Conservation (phyloP, 768 basidiomycete genomes). For the Pulveroboletus sp. region DNA sequence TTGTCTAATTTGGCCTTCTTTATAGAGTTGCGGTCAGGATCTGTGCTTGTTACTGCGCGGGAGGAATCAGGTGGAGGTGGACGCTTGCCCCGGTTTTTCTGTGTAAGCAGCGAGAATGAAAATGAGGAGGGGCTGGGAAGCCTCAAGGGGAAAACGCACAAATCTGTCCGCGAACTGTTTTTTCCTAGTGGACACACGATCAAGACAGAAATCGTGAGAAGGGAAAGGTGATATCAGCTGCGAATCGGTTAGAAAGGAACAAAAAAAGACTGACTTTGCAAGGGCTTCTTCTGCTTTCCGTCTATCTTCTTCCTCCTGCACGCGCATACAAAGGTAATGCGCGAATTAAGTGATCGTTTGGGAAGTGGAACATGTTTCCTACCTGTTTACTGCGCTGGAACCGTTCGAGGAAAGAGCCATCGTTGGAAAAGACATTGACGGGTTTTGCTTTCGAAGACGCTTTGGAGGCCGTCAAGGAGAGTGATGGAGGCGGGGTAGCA, state of each 20-base stretch:
- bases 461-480: constrained; percentile 13
- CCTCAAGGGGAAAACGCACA: constrained; percentile 35
- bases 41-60: constrained; percentile 30
- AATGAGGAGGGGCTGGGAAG: neutral
- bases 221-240: neutral
- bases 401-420: constrained; percentile 64
- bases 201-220: neutral
- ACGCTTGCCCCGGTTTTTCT: constrained; percentile 62
- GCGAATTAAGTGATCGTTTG: neutral
- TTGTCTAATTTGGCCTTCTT: constrained; percentile 39
- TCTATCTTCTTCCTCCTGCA: constrained; percentile 56
- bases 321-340: neutral
- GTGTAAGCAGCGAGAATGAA: neutral
- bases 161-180: constrained; percentile 57
- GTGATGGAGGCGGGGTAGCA: neutral
- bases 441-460: constrained; percentile 37
- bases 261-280: constrained; percentile 39
- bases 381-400: constrained; percentile 32
- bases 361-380: neutral
- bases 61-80: constrained; percentile 37
- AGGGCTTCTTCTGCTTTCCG: constrained; percentile 49
- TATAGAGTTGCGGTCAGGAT: constrained; percentile 26
- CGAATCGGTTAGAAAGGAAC: neutral
- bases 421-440: constrained; percentile 62
- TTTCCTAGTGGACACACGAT: constrained; percentile 38